These are phyloP conservation scores for Nitzschia sp. DNA, from an alignment of 108 stramenopile species.

Conservation along the genomic window DNA sequence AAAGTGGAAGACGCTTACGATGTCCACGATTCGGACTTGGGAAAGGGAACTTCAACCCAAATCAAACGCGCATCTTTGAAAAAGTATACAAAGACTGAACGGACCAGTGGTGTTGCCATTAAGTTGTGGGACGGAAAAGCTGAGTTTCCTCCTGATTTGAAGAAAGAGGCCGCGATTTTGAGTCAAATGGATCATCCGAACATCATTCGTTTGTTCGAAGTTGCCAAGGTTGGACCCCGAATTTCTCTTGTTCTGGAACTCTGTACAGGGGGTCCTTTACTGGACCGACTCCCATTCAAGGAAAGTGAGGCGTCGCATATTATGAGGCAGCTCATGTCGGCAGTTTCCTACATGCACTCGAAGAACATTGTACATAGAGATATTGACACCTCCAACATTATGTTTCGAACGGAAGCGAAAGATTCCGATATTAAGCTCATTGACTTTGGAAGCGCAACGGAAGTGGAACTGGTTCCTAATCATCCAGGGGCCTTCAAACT, in stretches of 20 bases:
- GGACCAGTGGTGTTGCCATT: slow-evolving; percentile 33
- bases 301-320: slow-evolving; percentile 70
- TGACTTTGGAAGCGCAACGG: slow-evolving; percentile 85
- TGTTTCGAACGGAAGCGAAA: slow-evolving; percentile 59
- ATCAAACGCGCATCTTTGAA: slow-evolving; percentile 22
- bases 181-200: slow-evolving; percentile 85
- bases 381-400: slow-evolving; percentile 79
- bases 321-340: slow-evolving; percentile 49
- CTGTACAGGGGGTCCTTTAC: slow-evolving; percentile 87
- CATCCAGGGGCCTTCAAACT: slow-evolving; percentile 33
- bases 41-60: slow-evolving; percentile 15
- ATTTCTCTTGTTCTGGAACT: slow-evolving; percentile 74
- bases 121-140: slow-evolving; percentile 43
- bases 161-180: slow-evolving; percentile 79
- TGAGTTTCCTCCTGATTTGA: slow-evolving; percentile 62
- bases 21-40: slow-evolving; percentile 8
- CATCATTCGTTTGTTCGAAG: slow-evolving; percentile 85
- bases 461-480: slow-evolving; percentile 33
- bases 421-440: slow-evolving; percentile 81
- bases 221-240: slow-evolving; percentile 53
- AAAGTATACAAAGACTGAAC: slow-evolving; percentile 33
- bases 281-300: slow-evolving; percentile 70
- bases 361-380: slow-evolving; percentile 91
- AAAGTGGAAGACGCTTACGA: slow-evolving; percentile 29
- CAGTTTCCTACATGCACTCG: slow-evolving; percentile 85